Conservation (phyloP, 345 rosid species). For the Corchorus olitorius region DNA sequence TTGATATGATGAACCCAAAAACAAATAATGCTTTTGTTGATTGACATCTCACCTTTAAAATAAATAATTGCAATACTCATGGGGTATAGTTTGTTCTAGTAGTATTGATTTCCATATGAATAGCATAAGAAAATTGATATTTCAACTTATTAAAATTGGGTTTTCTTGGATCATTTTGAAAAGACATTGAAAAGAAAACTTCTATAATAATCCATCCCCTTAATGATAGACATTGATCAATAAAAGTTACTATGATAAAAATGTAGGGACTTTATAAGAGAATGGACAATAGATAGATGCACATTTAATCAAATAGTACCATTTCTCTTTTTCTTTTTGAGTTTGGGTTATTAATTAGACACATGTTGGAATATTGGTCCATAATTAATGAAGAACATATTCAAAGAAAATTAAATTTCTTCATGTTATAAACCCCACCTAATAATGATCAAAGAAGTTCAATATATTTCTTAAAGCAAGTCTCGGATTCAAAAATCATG, state of each 20-base stretch:
- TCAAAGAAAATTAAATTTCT: too few relatives aligned
- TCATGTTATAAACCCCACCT: too few relatives aligned
- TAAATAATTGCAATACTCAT: neutral
- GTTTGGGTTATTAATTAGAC: too few relatives aligned
- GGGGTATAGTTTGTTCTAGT: neutral
- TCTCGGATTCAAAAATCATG: too few relatives aligned
- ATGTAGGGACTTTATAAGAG: neutral
- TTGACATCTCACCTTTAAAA: neutral
- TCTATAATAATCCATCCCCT: neutral
- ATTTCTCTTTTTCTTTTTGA: too few relatives aligned
- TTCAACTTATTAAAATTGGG: neutral
- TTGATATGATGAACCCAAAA: neutral
- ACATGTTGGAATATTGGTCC: too few relatives aligned
- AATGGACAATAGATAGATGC: too few relatives aligned
- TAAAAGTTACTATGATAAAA: neutral
- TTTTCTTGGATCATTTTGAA: neutral
- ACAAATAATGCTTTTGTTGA: neutral
- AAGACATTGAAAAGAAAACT: neutral
- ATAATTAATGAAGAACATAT: too few relatives aligned
- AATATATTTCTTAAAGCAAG: too few relatives aligned
- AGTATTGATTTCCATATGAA: neutral
- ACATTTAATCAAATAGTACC: too few relatives aligned
- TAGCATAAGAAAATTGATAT: neutral
- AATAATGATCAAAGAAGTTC: too few relatives aligned
- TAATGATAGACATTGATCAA: neutral